Base-by-base conservation (phyloP, 1,284 basidiomycete genomes). In the Ustilago lituana region DNA sequence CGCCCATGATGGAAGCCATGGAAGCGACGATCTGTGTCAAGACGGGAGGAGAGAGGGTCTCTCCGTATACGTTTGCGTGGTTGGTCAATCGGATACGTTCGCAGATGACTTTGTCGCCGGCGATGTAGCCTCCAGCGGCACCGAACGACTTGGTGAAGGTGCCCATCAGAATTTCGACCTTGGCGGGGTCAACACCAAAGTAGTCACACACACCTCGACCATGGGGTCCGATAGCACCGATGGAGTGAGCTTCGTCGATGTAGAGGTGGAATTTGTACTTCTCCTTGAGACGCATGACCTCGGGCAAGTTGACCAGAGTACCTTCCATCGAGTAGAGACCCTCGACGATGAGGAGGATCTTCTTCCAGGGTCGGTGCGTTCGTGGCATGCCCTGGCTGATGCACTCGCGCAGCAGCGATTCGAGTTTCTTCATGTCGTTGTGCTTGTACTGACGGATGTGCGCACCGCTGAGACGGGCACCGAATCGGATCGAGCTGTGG, bases 71-170 rank as follows among this genome's bases (percentile, higher is more conserved):
- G 48, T 92, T 90, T 1, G 92, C 88, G 82, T 97, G 91, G 8
- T 92, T 93, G 51, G 88, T 86, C 23, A 93, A 78, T 20, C 94
- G 90, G 4, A 99, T 87, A 14, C 89, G 86, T 77, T 93, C 89
- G 75, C 97, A 90, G 53, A 96, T 84, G 7, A 84, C 82, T 81
- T 93, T 93, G 76, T 84, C 88, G 6, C 92, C 95, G 4, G 93
- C 87, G 73, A 99, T 90, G 85, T 99, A 98, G 14, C 95, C 95
- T 52, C 95, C 95, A 0, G 94, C 91, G 2, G 95, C 94, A 59
- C 95, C 96, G 80, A 98, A 98, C 0, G 94, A 97, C 84, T 98
- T 98, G 33, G 95, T 98, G 82, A 99, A 96, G 0, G 95, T 99
- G 55, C 95, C 95, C 95, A 99, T 99, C 68, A 97, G 88, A 68